Percentiles rank a stretch among this genome's conserved stretches.
These are phyloP conservation scores for Tuber indicum DNA, from an alignment of 495 filamentous ascomycete genomes.

Conservation along the genomic window DNA sequence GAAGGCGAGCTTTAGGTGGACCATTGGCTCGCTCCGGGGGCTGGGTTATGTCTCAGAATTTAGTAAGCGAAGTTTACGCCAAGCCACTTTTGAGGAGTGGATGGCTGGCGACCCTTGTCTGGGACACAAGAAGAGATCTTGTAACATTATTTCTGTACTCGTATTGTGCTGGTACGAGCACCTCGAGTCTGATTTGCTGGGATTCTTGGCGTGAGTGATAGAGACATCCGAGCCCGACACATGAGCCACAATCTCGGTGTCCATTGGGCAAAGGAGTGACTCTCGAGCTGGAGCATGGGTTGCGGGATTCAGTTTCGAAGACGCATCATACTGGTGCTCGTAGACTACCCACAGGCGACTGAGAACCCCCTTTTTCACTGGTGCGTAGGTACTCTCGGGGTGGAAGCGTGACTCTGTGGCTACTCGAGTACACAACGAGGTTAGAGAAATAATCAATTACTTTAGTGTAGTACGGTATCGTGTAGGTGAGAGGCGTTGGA, in stretches of 20 bases:
- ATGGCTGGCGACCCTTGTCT: constrained; percentile 11
- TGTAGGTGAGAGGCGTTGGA: not conserved
- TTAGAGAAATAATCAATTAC: not conserved
- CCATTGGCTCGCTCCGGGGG: not conserved
- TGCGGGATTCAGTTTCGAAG: too few species aligned
- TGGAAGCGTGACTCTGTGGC: not conserved
- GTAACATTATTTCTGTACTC: not conserved
- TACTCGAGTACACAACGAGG: not conserved
- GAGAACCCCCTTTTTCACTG: too few species aligned
- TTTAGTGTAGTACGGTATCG: not conserved
- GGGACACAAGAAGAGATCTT: not conserved
- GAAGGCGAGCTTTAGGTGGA: not conserved
- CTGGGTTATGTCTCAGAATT: not conserved
- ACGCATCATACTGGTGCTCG: too few species aligned
- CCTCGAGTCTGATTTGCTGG: too few species aligned
- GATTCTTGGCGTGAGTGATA: not conserved
- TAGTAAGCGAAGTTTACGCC: not conserved
- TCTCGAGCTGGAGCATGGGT: not conserved
- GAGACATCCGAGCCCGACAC: not conserved
- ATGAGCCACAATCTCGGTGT: not conserved
- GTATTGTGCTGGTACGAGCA: not conserved
- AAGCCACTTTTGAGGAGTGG: not conserved
- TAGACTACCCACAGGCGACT: too few species aligned
- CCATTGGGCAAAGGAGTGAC: not conserved
- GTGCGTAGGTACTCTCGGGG: not conserved